Evolutionary conservation across 148 eudicot genomes (phyloP).

Genomic region (Hydrangea macrophylla): DNA sequence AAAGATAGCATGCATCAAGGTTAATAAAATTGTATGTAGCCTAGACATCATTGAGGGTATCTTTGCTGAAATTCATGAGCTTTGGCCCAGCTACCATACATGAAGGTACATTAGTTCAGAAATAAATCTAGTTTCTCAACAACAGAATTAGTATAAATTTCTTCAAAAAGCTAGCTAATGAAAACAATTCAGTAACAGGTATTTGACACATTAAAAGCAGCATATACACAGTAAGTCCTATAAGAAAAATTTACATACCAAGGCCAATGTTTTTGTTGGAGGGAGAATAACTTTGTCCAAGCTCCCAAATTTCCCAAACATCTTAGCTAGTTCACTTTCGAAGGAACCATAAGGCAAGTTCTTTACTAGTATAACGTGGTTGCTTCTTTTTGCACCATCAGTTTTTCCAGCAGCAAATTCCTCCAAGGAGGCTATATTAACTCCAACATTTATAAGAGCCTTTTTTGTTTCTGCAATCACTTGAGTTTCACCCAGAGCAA

Average conservation of each 20-base stretch:
- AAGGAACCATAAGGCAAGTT: conserved; percentile 83
- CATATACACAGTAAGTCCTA: neutral
- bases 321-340: conserved; percentile 69
- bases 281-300: conserved; percentile 92
- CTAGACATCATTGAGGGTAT: too few relatives aligned
- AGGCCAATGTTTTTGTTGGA: conserved; percentile 76
- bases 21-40: too few relatives aligned
- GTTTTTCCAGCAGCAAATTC: conserved; percentile 59
- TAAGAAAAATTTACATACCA: conserved; percentile 50
- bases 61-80: too few relatives aligned
- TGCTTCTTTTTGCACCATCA: conserved; percentile 67
- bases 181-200: neutral
- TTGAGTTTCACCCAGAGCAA: conserved; percentile 93
- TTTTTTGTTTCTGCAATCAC: conserved; percentile 89
- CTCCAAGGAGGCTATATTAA: conserved; percentile 72
- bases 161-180: too few relatives aligned
- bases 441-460: conserved; percentile 81
- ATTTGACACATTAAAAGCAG: neutral
- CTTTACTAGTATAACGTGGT: conserved; percentile 79
- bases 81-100: too few relatives aligned
- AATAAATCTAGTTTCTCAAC: too few relatives aligned
- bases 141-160: too few relatives aligned
- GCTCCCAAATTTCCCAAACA: conserved; percentile 87
- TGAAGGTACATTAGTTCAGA: too few relatives aligned
- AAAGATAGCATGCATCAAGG: too few relatives aligned